phyloP scores from a whole-genome alignment of 495 filamentous ascomycete genomes.

The Acidomyces sp. region DNA sequence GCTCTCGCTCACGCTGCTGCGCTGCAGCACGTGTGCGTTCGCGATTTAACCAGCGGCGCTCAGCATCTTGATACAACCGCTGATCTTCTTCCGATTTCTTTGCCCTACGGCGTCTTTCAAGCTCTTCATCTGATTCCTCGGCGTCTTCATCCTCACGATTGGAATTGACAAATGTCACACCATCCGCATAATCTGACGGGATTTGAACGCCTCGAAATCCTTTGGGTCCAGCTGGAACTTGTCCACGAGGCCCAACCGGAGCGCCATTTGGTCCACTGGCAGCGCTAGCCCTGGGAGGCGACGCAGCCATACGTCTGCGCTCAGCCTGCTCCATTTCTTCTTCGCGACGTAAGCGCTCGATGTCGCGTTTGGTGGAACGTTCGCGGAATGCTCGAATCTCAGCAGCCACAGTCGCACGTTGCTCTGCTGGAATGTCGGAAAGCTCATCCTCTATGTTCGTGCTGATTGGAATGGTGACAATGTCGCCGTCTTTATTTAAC shows the following conservation, averaged over 20 bases:
- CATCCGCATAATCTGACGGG: slow-evolving; percentile 65
- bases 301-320: slow-evolving; percentile 56
- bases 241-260: slow-evolving; percentile 67
- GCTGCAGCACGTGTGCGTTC: slow-evolving; percentile 74
- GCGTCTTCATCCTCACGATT: slow-evolving; percentile 68
- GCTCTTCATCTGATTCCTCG: slow-evolving; percentile 76
- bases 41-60: slow-evolving; percentile 78
- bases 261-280: slow-evolving; percentile 61
- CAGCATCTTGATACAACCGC: slow-evolving; percentile 71
- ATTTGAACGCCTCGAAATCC: slow-evolving; percentile 56
- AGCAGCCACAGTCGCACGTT: slow-evolving; percentile 89
- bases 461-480: slow-evolving; percentile 63
- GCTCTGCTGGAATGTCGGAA: slow-evolving; percentile 87
- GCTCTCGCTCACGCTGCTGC: slow-evolving; percentile 64
- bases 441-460: slow-evolving; percentile 86
- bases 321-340: slow-evolving; percentile 89
- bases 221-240: slow-evolving; percentile 66
- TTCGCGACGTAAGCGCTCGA: slow-evolving; percentile 73
- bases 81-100: slow-evolving; percentile 65
- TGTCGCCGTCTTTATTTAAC: slow-evolving; percentile 23
- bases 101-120: slow-evolving; percentile 54
- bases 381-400: slow-evolving; percentile 94
- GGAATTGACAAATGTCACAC: slow-evolving; percentile 65
- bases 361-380: slow-evolving; percentile 69
- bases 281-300: slow-evolving; percentile 48